Conservation (phyloP, 768 basidiomycete genomes). For the Coprinellus micaceus region DNA sequence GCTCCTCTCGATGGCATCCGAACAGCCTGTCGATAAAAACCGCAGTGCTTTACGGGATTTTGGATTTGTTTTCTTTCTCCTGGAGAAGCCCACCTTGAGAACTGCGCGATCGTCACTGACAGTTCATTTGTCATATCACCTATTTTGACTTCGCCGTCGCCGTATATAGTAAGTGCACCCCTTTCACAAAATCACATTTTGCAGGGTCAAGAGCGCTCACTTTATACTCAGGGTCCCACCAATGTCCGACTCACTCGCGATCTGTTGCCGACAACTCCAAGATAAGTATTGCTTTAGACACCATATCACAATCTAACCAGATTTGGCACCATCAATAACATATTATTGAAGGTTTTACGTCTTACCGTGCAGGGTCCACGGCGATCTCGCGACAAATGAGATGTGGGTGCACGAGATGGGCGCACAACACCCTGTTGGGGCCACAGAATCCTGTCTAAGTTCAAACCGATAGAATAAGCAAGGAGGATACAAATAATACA, state of each 20-base stretch:
- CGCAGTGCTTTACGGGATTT: background rate
- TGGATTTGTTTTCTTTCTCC: background rate
- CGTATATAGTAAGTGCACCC: background rate
- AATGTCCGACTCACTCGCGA: background rate
- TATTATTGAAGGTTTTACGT: background rate
- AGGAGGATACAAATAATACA: background rate
- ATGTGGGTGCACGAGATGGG: background rate
- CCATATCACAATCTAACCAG: background rate
- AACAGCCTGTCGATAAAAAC: background rate
- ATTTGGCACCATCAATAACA: background rate
- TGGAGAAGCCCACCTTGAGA: background rate
- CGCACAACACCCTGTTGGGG: background rate
- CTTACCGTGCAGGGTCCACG: background rate
- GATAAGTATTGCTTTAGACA: background rate
- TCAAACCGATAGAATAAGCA: slow-evolving; percentile 6
- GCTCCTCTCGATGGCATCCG: too few species aligned
- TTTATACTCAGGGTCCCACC: background rate
- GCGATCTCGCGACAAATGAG: background rate
- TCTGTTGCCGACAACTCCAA: background rate
- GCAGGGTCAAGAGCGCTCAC: background rate
- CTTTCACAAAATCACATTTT: background rate
- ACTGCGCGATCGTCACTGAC: background rate
- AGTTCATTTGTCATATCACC: background rate
- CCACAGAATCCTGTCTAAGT: background rate
- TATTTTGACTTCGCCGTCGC: slow-evolving; percentile 1